Conservation (phyloP, 306 rosid species). For the Herpetospermum pedunculosum region DNA sequence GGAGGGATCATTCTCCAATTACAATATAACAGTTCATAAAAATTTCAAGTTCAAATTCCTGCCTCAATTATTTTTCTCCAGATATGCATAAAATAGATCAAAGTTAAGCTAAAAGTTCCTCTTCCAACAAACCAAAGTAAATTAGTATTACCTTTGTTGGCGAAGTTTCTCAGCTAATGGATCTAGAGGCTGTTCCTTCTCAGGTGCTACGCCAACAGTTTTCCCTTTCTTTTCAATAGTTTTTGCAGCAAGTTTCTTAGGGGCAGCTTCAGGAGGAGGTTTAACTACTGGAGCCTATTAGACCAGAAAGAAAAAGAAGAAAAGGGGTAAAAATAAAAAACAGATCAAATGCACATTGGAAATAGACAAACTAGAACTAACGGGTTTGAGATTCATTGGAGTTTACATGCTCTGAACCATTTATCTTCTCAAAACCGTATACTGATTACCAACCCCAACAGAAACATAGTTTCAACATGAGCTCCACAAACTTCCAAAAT, state of each 20-base stretch:
- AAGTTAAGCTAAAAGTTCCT: background rate
- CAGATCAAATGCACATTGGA: too few species aligned
- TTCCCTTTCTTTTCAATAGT: slow-evolving; percentile 59
- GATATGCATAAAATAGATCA: background rate
- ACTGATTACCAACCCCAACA: background rate
- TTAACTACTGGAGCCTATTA: slow-evolving; percentile 56
- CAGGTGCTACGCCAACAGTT: slow-evolving; percentile 25
- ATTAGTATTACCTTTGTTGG: slow-evolving; percentile 59
- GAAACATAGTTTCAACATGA: background rate
- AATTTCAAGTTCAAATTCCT: background rate
- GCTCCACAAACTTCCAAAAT: background rate
- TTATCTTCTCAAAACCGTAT: background rate
- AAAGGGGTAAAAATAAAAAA: background rate
- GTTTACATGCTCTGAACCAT: background rate
- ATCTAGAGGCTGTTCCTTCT: slow-evolving; percentile 74
- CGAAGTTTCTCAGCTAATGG: slow-evolving; percentile 79
- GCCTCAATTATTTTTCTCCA: background rate
- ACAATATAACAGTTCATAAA: background rate
- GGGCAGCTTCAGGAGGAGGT: slow-evolving; percentile 40
- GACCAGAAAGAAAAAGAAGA: background rate
- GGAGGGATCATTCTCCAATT: background rate
- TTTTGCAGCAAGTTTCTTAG: slow-evolving; percentile 48
- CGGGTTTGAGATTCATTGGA: background rate
- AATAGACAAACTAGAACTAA: background rate
- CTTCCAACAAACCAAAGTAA: background rate